Evolutionary conservation across 2,329 filamentous ascomycete genomes (phyloP).

Genomic region (Aschersonia sp.): DNA sequence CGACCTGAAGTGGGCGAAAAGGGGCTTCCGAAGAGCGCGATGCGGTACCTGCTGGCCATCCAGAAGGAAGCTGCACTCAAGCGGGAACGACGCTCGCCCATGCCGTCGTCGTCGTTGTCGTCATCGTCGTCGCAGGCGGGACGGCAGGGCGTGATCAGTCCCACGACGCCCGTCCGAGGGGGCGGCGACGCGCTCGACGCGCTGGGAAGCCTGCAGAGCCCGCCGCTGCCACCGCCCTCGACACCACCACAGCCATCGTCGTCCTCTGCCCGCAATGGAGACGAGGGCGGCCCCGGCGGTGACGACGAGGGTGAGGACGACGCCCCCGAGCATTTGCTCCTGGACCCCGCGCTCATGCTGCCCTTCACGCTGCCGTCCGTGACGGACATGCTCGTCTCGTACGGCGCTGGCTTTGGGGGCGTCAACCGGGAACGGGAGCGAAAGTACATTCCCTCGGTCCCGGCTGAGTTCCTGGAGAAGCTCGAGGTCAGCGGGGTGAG

Average conservation of each 20-base stretch:
- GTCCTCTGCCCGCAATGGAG: conserved; percentile 15
- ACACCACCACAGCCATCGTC: not conserved
- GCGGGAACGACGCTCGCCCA: conserved; percentile 35
- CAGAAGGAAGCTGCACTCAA: conserved; percentile 57
- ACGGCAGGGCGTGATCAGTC: conserved; percentile 20
- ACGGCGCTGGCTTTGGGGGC: conserved; percentile 87
- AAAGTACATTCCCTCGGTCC: conserved; percentile 92
- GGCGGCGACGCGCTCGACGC: conserved; percentile 25
- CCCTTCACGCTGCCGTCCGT: conserved; percentile 92
- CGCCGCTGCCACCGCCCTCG: conserved; percentile 4
- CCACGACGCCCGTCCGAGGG: conserved; percentile 29
- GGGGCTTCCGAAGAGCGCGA: conserved; percentile 70
- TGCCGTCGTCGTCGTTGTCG: conserved; percentile 10
- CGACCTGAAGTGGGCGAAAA: conserved; percentile 92
- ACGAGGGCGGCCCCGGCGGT: conserved; percentile 7
- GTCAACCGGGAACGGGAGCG: conserved; percentile 80
- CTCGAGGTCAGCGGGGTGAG: conserved; percentile 50
- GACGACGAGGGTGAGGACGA: conserved; percentile 42
- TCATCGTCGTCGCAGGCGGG: too few relatives aligned
- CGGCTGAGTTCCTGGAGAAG: conserved; percentile 82
- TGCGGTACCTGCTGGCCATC: conserved; percentile 70
- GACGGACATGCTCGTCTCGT: conserved; percentile 93
- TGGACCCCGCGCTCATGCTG: conserved; percentile 83
- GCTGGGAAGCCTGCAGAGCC: conserved; percentile 25
- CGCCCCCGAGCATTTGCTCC: conserved; percentile 57